A percentile compares a stretch with the other conserved stretches of the same genome.
These are phyloP conservation scores for Chaetomium sp. DNA, from an alignment of 2,329 filamentous ascomycete genomes.

Conservation along the genomic window DNA sequence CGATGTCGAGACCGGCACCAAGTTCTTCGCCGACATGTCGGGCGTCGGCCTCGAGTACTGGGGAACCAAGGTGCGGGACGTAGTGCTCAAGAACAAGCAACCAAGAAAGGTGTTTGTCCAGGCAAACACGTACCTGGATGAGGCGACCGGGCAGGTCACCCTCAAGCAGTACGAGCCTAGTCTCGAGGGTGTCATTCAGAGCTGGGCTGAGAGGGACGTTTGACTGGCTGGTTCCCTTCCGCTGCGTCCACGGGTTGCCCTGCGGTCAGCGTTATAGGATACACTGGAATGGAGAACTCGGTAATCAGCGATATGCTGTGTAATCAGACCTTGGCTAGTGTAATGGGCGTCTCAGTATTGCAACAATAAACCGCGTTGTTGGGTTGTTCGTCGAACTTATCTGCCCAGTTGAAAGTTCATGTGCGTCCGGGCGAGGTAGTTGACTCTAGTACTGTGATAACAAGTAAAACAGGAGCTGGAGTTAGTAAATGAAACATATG, in stretches of 20 bases:
- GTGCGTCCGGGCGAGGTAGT: neutral
- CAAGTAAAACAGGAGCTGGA: neutral
- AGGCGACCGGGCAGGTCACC: conserved; percentile 67
- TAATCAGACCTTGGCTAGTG: neutral
- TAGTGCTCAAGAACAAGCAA: conserved; percentile 75
- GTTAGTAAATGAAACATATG: no score
- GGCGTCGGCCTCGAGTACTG: conserved; percentile 80
- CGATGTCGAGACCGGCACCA: conserved; percentile 74
- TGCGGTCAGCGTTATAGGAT: conserved; percentile 6
- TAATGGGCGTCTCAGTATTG: neutral
- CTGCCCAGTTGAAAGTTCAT: neutral
- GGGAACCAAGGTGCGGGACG: conserved; percentile 74
- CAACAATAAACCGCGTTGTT: neutral
- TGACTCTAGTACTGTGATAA: neutral
- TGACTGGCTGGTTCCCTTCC: conserved; percentile 36
- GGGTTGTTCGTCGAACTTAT: neutral
- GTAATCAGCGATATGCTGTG: neutral
- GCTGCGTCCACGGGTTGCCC: neutral
- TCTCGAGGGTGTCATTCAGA: conserved; percentile 78
- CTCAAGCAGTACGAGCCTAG: conserved; percentile 86
- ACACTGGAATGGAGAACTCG: neutral
- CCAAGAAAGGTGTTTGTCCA: conserved; percentile 93
- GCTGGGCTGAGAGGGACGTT: conserved; percentile 67
- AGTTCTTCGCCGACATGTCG: conserved; percentile 83
- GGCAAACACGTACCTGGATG: conserved; percentile 78